These are phyloP conservation scores for Sporothrix mexicana DNA, from an alignment of 2,329 filamentous ascomycete species.

Conservation along the genomic window DNA sequence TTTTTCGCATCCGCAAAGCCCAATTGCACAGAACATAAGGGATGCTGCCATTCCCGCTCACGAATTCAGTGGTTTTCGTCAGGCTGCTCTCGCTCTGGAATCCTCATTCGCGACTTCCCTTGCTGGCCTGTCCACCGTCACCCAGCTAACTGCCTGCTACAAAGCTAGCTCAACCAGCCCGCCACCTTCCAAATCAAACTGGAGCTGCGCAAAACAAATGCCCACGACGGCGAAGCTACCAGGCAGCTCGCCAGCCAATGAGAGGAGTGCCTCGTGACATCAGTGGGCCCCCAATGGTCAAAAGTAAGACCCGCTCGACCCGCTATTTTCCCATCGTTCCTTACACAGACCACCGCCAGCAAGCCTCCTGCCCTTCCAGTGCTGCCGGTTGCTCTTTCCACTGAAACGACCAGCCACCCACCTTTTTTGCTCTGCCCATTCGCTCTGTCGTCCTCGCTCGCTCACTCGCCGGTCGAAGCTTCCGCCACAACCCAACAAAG, in stretches of 20 bases:
- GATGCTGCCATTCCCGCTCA: too few species aligned
- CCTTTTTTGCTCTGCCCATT: constrained; percentile 1
- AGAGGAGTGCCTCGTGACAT: constrained; percentile 30
- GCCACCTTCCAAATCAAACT: constrained; percentile 24
- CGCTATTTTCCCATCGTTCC: constrained; percentile 22
- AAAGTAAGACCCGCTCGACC: constrained; percentile 8
- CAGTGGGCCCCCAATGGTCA: constrained; percentile 9
- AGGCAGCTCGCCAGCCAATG: constrained; percentile 6
- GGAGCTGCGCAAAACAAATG: constrained; percentile 14
- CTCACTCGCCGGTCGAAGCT: constrained; percentile 5
- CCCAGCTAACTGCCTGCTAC: not conserved
- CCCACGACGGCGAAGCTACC: not conserved
- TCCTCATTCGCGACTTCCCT: not conserved
- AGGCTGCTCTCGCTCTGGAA: not conserved
- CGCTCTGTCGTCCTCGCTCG: not conserved
- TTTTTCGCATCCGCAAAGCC: too few species aligned
- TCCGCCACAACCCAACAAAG: not conserved
- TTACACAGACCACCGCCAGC: constrained; percentile 25
- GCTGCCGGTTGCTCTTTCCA: constrained; percentile 10
- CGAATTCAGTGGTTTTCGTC: not conserved
- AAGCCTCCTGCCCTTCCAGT: not conserved
- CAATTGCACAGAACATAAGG: too few species aligned
- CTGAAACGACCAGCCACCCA: constrained; percentile 29
- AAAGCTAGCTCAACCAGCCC: too few species aligned
- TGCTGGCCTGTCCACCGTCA: not conserved